Conservation (phyloP, 2,329 filamentous ascomycete genomes). For the Drechmeria coniospora region DNA sequence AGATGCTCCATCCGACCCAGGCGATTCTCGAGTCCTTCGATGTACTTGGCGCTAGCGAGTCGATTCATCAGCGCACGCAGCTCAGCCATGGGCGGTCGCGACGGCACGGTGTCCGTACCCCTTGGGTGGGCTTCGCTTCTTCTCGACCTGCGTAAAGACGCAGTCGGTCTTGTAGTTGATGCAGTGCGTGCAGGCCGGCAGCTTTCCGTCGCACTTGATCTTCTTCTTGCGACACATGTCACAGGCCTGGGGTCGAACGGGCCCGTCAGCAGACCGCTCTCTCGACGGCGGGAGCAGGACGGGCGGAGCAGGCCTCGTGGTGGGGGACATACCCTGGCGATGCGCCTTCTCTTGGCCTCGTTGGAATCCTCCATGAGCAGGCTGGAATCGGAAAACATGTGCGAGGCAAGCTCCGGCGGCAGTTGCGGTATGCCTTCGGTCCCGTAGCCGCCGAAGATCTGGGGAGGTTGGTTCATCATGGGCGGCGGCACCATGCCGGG, state of each 20-base stretch:
- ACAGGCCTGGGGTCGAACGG: slow-evolving; percentile 47
- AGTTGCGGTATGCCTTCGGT: slow-evolving; percentile 44
- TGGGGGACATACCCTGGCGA: slow-evolving; percentile 55
- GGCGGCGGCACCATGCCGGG: slow-evolving; percentile 38
- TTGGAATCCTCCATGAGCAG: slow-evolving; percentile 48
- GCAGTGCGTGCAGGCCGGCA: slow-evolving; percentile 89
- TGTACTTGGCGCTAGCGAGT: slow-evolving; percentile 70
- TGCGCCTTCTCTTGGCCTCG: slow-evolving; percentile 78
- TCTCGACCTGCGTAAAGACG: slow-evolving; percentile 94
- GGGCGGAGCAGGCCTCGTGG: background rate
- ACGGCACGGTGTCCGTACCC: slow-evolving; percentile 42
- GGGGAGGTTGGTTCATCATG: slow-evolving; percentile 50
- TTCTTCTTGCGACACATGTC: slow-evolving; percentile 96
- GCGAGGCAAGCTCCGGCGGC: slow-evolving; percentile 40
- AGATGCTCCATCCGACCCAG: slow-evolving; percentile 92
- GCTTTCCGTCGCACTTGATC: slow-evolving; percentile 95
- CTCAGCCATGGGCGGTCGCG: background rate
- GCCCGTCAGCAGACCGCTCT: slow-evolving; percentile 1
- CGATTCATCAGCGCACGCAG: slow-evolving; percentile 7
- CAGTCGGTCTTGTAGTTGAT: slow-evolving; percentile 97
- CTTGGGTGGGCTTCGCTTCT: slow-evolving; percentile 94
- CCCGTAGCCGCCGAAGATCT: slow-evolving; percentile 51
- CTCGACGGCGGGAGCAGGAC: background rate
- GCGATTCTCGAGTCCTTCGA: slow-evolving; percentile 89
- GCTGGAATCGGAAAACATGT: slow-evolving; percentile 43